Evolutionary conservation across 345 rosid genomes (phyloP).

Genomic region (Raphanus raphanistrum): DNA sequence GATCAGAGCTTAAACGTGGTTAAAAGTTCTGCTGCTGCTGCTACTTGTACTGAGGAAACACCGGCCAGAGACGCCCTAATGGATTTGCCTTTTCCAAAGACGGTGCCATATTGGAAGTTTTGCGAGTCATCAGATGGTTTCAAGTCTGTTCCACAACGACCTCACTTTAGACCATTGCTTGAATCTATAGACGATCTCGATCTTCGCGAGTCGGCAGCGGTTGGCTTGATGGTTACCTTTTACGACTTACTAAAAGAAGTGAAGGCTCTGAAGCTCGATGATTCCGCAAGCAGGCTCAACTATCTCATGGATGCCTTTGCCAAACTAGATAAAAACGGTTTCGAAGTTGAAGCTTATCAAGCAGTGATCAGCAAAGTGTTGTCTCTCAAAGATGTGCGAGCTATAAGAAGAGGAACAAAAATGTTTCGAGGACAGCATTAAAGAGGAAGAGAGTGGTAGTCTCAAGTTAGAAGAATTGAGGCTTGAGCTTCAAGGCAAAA

Average conservation of each 20-base stretch:
- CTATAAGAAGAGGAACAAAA: slow-evolving; percentile 31
- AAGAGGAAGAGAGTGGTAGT: slow-evolving; percentile 17
- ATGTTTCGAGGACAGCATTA: slow-evolving; percentile 39
- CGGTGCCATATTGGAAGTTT: background rate
- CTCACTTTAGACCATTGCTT: background rate
- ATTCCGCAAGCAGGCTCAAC: slow-evolving; percentile 37
- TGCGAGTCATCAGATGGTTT: background rate
- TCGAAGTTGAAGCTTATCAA: slow-evolving; percentile 47
- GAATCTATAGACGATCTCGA: slow-evolving; percentile 42
- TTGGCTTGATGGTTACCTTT: slow-evolving; percentile 65
- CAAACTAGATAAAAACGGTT: slow-evolving; percentile 62
- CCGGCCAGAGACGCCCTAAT: background rate
- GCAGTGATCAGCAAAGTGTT: slow-evolving; percentile 47
- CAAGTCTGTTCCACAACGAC: background rate
- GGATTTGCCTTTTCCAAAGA: slow-evolving; percentile 32
- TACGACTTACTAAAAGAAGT: slow-evolving; percentile 56
- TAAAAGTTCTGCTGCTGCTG: background rate
- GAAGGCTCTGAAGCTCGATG: slow-evolving; percentile 32
- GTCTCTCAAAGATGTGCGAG: slow-evolving; percentile 42
- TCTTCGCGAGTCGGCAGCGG: slow-evolving; percentile 62
- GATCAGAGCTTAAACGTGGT: background rate
- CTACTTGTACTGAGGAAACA: background rate
- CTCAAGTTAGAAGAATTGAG: slow-evolving; percentile 35
- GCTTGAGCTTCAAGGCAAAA: slow-evolving; percentile 4
- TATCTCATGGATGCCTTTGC: slow-evolving; percentile 47